Conservation (phyloP, 2,329 filamentous ascomycete species). For the Talaromyces sp. region DNA sequence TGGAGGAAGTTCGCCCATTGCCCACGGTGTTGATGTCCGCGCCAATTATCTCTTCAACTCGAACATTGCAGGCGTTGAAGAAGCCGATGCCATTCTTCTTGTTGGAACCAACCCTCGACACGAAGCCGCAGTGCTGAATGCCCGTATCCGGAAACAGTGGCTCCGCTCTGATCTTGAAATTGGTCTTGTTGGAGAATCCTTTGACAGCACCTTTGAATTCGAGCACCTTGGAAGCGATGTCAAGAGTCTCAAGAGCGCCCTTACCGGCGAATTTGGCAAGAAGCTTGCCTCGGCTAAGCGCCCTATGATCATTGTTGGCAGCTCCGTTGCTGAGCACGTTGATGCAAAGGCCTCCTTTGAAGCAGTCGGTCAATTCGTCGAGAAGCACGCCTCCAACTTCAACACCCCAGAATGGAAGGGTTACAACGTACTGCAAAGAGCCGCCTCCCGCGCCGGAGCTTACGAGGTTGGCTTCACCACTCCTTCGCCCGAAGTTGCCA, state of each 20-base stretch:
- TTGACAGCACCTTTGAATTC: conserved; percentile 92
- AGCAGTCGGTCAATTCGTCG: conserved; percentile 80
- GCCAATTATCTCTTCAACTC: conserved; percentile 98
- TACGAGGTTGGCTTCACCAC: conserved; percentile 94
- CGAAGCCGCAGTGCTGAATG: conserved; percentile 91
- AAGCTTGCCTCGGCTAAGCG: conserved; percentile 80
- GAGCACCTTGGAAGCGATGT: conserved; percentile 80
- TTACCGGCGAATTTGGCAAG: conserved; percentile 85
- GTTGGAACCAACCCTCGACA: conserved; percentile 93
- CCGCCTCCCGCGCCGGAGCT: conserved; percentile 84
- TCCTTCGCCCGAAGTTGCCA: conserved; percentile 72
- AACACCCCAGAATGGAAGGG: conserved; percentile 88
- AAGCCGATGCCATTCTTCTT: conserved; percentile 85
- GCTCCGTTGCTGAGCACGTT: conserved; percentile 80
- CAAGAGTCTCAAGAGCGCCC: conserved; percentile 73
- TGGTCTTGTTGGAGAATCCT: conserved; percentile 82
- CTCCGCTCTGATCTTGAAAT: conserved; percentile 90
- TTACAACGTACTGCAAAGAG: conserved; percentile 92
- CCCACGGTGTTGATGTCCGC: conserved; percentile 88
- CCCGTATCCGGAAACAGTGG: conserved; percentile 97
- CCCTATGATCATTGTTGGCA: conserved; percentile 95
- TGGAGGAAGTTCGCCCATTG: conserved; percentile 72
- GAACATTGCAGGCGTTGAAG: conserved; percentile 85
- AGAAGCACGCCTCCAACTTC: conserved; percentile 89
- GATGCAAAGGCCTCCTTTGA: conserved; percentile 94